Conservation (phyloP, 306 rosid genomes). For the Senna siamea region DNA sequence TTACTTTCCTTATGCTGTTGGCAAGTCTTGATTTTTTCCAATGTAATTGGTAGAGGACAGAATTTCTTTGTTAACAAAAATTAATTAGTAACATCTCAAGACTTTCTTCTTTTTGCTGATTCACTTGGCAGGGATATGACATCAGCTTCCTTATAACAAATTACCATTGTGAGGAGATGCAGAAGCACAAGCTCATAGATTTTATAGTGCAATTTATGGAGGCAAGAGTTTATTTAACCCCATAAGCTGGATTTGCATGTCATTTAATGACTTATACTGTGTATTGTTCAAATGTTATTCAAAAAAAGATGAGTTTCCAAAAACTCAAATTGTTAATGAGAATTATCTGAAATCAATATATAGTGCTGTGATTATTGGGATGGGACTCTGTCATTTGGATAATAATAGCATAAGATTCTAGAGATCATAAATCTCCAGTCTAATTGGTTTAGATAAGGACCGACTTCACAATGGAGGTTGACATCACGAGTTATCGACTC, state of each 20-base stretch:
- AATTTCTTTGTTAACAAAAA: neutral
- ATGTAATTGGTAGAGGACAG: slow-evolving; percentile 6
- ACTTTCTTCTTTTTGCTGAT: slow-evolving; percentile 28
- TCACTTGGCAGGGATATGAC: slow-evolving; percentile 84
- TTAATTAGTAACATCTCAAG: slow-evolving; percentile 6
- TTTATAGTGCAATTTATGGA: slow-evolving; percentile 98
- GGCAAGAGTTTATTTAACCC: slow-evolving; percentile 62
- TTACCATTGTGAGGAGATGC: slow-evolving; percentile 96
- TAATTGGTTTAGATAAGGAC: slow-evolving; percentile 15
- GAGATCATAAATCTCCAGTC: slow-evolving; percentile 4
- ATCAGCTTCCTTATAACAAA: slow-evolving; percentile 96
- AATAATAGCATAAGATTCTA: slow-evolving; percentile 21
- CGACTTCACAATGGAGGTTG: neutral
- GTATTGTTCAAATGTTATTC: neutral
- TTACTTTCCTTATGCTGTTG: slow-evolving; percentile 10
- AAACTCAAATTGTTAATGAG: slow-evolving; percentile 15
- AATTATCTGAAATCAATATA: slow-evolving; percentile 19
- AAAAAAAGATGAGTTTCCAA: neutral
- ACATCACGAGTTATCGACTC: neutral
- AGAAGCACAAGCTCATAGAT: slow-evolving; percentile 94
- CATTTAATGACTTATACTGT: neutral
- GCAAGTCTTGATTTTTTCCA: slow-evolving; percentile 22
- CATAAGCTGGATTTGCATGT: slow-evolving; percentile 31
- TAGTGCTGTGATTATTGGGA: slow-evolving; percentile 15
- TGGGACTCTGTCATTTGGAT: neutral